A percentile compares a stretch with the other conserved stretches of the same genome.
Conservation (phyloP, 192 early-diverging fungal species). For the Funneliformis mosseae region DNA sequence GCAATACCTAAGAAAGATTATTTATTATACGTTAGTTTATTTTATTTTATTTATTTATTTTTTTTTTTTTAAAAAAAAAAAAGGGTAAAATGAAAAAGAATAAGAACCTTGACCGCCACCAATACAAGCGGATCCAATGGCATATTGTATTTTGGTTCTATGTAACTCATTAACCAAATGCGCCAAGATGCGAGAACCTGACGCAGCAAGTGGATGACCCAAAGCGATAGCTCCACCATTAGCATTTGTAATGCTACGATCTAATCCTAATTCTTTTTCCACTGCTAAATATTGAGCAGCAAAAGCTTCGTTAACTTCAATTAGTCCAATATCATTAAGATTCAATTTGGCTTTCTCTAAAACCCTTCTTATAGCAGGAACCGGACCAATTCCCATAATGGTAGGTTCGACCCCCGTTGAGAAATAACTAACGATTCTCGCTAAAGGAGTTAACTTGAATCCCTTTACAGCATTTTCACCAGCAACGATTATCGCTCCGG, state of each 20-base stretch:
- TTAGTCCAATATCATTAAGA: slow-evolving; percentile 83
- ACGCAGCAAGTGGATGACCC: slow-evolving; percentile 95
- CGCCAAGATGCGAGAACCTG: slow-evolving; percentile 90
- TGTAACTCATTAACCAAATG: slow-evolving; percentile 86
- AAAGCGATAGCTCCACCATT: slow-evolving; percentile 92
- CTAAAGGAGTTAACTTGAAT: slow-evolving; percentile 80
- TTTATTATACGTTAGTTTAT: slow-evolving; percentile 5
- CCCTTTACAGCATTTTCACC: slow-evolving; percentile 82
- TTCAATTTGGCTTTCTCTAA: slow-evolving; percentile 77
- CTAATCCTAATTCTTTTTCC: slow-evolving; percentile 84
- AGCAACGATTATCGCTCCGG: slow-evolving; percentile 83
- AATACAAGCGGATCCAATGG: slow-evolving; percentile 93
- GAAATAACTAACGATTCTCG: slow-evolving; percentile 82
- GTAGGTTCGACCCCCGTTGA: slow-evolving; percentile 88
- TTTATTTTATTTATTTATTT: too few species aligned
- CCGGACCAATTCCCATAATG: slow-evolving; percentile 98
- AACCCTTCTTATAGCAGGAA: slow-evolving; percentile 83
- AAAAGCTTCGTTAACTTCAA: slow-evolving; percentile 99
- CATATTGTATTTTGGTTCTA: slow-evolving; percentile 81
- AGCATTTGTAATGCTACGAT: slow-evolving; percentile 76
- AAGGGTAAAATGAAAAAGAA: slow-evolving; percentile 36
- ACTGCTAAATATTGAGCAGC: slow-evolving; percentile 89
- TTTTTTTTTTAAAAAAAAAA: too few species aligned
- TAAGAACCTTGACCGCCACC: slow-evolving; percentile 78
- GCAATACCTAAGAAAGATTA: slow-evolving; percentile 39